Evolutionary conservation across 176 grass and related monocot genomes (phyloP).

Genomic region (Avena eriantha): DNA sequence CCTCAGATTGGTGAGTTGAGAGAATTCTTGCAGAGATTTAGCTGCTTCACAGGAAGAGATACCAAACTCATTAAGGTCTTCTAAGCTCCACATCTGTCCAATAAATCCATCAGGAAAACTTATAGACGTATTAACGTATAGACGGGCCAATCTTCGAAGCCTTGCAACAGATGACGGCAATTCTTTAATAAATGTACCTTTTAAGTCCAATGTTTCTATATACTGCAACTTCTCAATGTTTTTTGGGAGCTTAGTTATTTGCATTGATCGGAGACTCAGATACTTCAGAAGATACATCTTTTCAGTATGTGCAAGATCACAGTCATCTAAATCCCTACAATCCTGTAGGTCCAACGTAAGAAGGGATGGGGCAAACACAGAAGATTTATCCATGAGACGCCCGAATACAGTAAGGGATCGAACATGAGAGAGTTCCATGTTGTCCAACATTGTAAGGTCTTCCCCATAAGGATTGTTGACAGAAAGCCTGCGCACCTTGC

Average conservation of each 20-base stretch:
- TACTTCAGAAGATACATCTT: constrained; percentile 24
- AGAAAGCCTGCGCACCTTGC: background rate
- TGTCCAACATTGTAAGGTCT: background rate
- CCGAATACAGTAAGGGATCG: background rate
- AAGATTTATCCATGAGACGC: background rate
- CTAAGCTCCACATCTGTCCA: background rate
- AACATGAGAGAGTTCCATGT: background rate
- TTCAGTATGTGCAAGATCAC: background rate
- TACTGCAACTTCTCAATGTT: background rate
- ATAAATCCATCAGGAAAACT: constrained; percentile 13
- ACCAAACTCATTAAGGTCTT: background rate
- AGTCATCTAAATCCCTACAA: background rate
- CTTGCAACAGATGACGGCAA: background rate
- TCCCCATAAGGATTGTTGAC: background rate
- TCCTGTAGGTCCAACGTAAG: background rate
- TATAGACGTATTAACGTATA: background rate
- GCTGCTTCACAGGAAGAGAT: background rate
- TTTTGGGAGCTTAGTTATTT: background rate
- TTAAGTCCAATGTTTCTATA: constrained; percentile 23
- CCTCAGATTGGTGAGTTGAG: constrained; percentile 27
- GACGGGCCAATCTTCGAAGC: background rate
- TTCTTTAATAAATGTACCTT: background rate
- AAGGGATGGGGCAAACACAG: background rate
- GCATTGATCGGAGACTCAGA: background rate
- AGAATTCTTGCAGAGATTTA: background rate